Conservation (phyloP, 2,329 filamentous ascomycete genomes). For the Ophiobolus disseminans region DNA sequence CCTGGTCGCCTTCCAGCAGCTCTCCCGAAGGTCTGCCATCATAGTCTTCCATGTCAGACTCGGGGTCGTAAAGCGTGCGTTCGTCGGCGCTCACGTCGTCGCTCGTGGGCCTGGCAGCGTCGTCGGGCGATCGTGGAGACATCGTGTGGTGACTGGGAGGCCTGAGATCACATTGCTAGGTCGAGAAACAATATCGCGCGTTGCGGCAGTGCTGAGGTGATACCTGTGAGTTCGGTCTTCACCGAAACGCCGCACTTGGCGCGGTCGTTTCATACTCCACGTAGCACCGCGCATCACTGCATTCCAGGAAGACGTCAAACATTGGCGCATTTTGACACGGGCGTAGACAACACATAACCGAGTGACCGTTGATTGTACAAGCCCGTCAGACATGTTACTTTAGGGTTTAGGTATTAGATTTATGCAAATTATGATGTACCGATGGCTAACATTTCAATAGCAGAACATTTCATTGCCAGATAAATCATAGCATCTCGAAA, state of each 20-base stretch:
- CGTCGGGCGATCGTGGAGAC: conserved; percentile 26
- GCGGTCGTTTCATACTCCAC: conserved; percentile 7
- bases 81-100: conserved; percentile 39
- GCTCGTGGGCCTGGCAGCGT: conserved; percentile 17
- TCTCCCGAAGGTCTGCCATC: conserved; percentile 47
- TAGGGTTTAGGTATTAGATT: too few species aligned
- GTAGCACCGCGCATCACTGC: not conserved
- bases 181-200: conserved; percentile 9
- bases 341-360: too few species aligned
- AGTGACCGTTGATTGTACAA: too few species aligned
- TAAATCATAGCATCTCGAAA: conserved; percentile 52
- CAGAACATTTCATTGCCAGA: too few species aligned
- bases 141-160: conserved; percentile 21
- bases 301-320: conserved; percentile 2
- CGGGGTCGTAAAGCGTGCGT: conserved; percentile 40
- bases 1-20: conserved; percentile 44
- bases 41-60: conserved; percentile 41
- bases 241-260: conserved; percentile 7
- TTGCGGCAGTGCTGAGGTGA: conserved; percentile 1
- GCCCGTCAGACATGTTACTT: too few species aligned
- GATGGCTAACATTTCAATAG: too few species aligned
- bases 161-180: conserved; percentile 21
- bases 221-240: conserved; percentile 13
- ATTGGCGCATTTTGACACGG: not conserved
- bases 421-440: too few species aligned